Evolutionary conservation across 78 protist species (phyloP).

Genomic region (Pelomyxa schiedti): DNA sequence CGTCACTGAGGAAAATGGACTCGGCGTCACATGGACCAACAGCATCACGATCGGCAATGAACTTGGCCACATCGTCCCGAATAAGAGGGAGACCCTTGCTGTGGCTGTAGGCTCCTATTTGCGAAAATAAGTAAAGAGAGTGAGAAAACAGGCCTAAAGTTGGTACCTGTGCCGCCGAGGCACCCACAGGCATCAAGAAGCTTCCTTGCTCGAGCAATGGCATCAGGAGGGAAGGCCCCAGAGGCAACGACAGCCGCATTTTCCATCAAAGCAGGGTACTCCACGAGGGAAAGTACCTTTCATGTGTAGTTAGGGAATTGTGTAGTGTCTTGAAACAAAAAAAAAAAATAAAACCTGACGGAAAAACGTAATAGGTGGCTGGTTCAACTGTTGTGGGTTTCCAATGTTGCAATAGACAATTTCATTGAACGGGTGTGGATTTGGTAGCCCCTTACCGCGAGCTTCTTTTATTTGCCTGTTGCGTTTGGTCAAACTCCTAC

Average conservation of each 20-base stretch:
- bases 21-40: constrained; percentile 42
- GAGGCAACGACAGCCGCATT: constrained; percentile 13
- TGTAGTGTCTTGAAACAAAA: too few species aligned
- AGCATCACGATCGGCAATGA: constrained; percentile 70
- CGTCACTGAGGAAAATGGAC: constrained; percentile 91
- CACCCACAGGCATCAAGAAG: background rate
- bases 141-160: too few species aligned
- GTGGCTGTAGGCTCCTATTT: constrained; percentile 88
- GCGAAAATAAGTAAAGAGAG: too few species aligned
- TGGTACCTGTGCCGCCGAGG: constrained; percentile 57
- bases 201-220: constrained; percentile 47
- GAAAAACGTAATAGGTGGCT: constrained; percentile 87
- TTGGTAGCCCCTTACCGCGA: background rate
- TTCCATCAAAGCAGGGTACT: constrained; percentile 35
- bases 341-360: too few species aligned
- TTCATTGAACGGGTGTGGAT: constrained; percentile 56
- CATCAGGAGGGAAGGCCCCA: constrained; percentile 82
- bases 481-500: too few species aligned
- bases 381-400: constrained; percentile 93
- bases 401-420: constrained; percentile 97
- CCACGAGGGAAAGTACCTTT: constrained; percentile 68
- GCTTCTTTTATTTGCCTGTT: background rate
- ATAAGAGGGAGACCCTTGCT: constrained; percentile 72
- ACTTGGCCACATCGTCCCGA: constrained; percentile 74
- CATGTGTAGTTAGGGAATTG: too few species aligned